Evolutionary conservation across 2,329 filamentous ascomycete genomes (phyloP).

Genomic region (Pseudopithomyces maydicus): DNA sequence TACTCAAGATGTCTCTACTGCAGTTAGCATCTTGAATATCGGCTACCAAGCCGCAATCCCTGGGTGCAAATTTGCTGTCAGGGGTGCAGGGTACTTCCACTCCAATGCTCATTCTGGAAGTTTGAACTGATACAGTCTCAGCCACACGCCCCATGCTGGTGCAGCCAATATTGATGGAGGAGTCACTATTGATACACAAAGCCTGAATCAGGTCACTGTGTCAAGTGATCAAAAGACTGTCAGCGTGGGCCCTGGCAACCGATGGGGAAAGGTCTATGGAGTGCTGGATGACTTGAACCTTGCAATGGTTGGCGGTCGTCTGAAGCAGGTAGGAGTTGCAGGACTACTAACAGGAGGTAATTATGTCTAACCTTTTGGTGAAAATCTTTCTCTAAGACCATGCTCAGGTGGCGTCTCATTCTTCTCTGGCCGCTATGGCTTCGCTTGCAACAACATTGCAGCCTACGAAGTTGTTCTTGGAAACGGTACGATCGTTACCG

Average conservation of each 20-base stretch:
- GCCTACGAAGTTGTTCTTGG: slow-evolving; percentile 41
- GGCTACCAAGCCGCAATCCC: slow-evolving; percentile 19
- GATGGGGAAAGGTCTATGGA: slow-evolving; percentile 30
- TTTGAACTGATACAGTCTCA: not conserved
- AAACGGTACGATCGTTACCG: slow-evolving; percentile 36
- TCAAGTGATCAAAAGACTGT: slow-evolving; percentile 22
- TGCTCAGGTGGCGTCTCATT: slow-evolving; percentile 35
- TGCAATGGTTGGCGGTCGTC: slow-evolving; percentile 28
- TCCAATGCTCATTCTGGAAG: not conserved
- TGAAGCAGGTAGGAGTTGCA: slow-evolving; percentile 24
- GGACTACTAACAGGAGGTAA: slow-evolving; percentile 32
- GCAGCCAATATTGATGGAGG: slow-evolving; percentile 32
- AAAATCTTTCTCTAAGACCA: not conserved
- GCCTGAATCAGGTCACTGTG: slow-evolving; percentile 27
- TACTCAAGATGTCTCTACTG: slow-evolving; percentile 25
- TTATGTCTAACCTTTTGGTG: not conserved
- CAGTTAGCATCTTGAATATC: slow-evolving; percentile 21
- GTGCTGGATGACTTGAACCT: slow-evolving; percentile 26
- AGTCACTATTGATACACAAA: slow-evolving; percentile 34
- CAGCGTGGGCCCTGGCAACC: slow-evolving; percentile 27
- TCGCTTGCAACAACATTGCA: slow-evolving; percentile 31
- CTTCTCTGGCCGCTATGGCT: slow-evolving; percentile 34
- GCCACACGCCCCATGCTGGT: slow-evolving; percentile 29
- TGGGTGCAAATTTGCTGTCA: slow-evolving; percentile 25
- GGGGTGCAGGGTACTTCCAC: slow-evolving; percentile 23